Percentiles rank a stretch among this genome's conserved stretches.
These are phyloP conservation scores for Colletotrichum tanaceti DNA, from an alignment of 2,329 filamentous ascomycete genomes.

Conservation along the genomic window DNA sequence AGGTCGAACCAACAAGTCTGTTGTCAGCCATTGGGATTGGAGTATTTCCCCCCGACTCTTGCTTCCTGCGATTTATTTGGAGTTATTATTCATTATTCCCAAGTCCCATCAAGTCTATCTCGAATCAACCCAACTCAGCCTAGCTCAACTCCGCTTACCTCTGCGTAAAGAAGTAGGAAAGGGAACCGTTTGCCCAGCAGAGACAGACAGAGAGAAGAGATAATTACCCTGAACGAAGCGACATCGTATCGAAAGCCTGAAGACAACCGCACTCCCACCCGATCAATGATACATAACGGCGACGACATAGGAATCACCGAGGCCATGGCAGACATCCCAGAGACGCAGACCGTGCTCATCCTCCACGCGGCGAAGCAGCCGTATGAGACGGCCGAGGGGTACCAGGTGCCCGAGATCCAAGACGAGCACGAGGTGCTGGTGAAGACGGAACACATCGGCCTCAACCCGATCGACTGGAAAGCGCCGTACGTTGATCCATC, in stretches of 20 bases:
- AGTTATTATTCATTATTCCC: no score
- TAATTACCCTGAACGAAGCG: not conserved
- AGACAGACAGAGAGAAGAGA: not conserved
- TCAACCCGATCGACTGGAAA: conserved; percentile 85
- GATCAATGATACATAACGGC: conserved; percentile 27
- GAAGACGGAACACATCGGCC: conserved; percentile 72
- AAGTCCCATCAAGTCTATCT: not conserved
- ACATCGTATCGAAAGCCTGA: conserved; percentile 7
- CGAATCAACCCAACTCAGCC: not conserved
- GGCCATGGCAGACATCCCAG: conserved; percentile 34
- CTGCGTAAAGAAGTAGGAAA: not conserved
- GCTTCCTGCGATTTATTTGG: not conserved
- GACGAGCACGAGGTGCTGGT: conserved; percentile 68
- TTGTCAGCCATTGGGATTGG: not conserved
- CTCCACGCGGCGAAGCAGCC: conserved; percentile 62
- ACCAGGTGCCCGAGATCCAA: conserved; percentile 56
- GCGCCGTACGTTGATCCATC: conserved; percentile 65
- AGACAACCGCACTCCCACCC: not conserved
- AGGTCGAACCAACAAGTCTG: not conserved
- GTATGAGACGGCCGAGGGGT: conserved; percentile 58
- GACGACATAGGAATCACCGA: not conserved
- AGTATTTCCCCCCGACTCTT: not conserved
- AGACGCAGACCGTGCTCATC: conserved; percentile 60
- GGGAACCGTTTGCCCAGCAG: conserved; percentile 9
- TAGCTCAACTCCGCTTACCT: not conserved